Evolutionary conservation across 2,329 filamentous ascomycete genomes (phyloP), one percentile per base, ranked within the genome.

Genomic region (Nemania serpens): DNA sequence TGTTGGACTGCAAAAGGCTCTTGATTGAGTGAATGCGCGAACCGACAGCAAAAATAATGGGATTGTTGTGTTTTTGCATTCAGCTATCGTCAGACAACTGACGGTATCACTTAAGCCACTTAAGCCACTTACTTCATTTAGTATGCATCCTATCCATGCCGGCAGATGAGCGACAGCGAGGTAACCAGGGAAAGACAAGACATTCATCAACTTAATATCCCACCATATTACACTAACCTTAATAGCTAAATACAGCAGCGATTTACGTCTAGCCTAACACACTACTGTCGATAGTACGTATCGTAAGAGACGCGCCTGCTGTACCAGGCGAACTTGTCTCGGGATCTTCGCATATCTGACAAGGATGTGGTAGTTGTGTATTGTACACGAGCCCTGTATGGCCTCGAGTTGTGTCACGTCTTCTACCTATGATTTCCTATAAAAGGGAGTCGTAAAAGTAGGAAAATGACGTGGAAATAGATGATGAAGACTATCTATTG

Each of bases 71-170:
- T 47, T 29, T 29, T 33, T 33, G 12, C 45, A n/a, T 12, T 9
- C 54, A 51, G 20, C 47, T n/a, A n/a, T n/a, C n/a, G n/a, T n/a
- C n/a, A n/a, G n/a, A 43, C 12, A 41, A 36, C 20, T 7, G 25
- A 7, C 25, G 25, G 7, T 7, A 29, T 7, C 25, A 3, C 25
- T 29, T 53, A 25, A 47, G 55, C 45, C 58, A 60, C 58, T 45
- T 53, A 25, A 47, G 55, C 45, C 58, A 60, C 58, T 45, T 45
- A 55, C 57, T 46, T 55, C 58, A 60, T n/a, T 49, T 46, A 29
- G 18, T 33, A 10, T 10, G 29, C 15, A 18, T 12, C 46, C 25
- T 3, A 29, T 29, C 25, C 4, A 29, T 29, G 25, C 25, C 25
- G 25, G 25, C 13, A 29, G 43, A 54, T 46, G 50, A 61, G n/a